Conservation (phyloP, 2,329 filamentous ascomycete species). For the Aureobasidium sp. region DNA sequence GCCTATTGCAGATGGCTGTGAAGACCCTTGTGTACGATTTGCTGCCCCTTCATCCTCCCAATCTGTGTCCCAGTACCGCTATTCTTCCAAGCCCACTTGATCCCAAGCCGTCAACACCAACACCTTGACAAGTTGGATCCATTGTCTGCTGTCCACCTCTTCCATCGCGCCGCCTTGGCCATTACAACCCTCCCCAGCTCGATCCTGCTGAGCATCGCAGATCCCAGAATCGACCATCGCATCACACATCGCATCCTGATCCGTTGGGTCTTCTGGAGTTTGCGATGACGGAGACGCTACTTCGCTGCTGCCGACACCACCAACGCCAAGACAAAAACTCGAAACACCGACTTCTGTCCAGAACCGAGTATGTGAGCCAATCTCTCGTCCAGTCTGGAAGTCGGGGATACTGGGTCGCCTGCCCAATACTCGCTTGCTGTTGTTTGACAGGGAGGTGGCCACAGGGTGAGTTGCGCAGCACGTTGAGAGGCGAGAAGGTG, state of each 20-base stretch:
- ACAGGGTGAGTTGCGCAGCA: background rate
- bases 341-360: background rate
- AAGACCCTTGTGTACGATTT: background rate
- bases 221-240: background rate
- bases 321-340: background rate
- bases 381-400: background rate
- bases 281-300: background rate
- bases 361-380: background rate
- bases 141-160: background rate
- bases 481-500: background rate
- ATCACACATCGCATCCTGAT: background rate
- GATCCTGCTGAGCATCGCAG: background rate
- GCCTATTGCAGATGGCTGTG: background rate
- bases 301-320: background rate
- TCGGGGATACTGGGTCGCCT: background rate
- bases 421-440: background rate
- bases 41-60: background rate
- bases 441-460: background rate
- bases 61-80: background rate
- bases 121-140: slow-evolving; percentile 10
- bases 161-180: background rate
- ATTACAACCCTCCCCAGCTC: background rate
- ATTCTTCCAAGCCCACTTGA: slow-evolving; percentile 1
- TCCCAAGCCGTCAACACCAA: slow-evolving; percentile 11
- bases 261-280: background rate